These are phyloP conservation scores for Massariosphaeria phaeospora DNA, from an alignment of 495 filamentous ascomycete genomes.

Conservation along the genomic window DNA sequence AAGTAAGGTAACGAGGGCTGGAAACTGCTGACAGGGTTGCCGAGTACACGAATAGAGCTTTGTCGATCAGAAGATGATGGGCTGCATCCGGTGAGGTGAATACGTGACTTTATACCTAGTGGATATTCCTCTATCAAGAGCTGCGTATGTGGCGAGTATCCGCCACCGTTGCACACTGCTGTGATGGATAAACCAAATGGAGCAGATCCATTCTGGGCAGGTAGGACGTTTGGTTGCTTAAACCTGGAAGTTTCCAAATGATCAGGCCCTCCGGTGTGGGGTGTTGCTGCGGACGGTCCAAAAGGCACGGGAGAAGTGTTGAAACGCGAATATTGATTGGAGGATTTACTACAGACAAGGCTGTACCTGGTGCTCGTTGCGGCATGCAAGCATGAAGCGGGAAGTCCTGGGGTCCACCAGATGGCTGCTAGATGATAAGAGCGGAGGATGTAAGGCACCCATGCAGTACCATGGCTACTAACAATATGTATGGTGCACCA, in stretches of 20 bases:
- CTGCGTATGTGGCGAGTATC: too few species aligned
- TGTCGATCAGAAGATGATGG: constrained; percentile 22
- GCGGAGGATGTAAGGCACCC: constrained; percentile 5
- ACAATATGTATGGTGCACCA: constrained; percentile 28
- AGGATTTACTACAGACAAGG: constrained; percentile 3
- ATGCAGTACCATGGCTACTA: constrained; percentile 5
- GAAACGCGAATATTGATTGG: constrained; percentile 4
- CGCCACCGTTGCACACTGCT: too few species aligned
- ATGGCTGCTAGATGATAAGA: constrained; percentile 19
- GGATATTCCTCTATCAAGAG: not conserved
- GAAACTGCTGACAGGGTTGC: not conserved
- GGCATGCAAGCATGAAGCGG: constrained; percentile 4
- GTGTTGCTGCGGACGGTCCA: constrained; percentile 3
- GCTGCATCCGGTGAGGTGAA: not conserved
- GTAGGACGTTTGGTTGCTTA: constrained; percentile 10
- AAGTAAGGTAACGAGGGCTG: not conserved
- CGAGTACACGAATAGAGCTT: not conserved
- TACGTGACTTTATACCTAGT: constrained; percentile 16
- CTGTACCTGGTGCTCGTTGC: not conserved
- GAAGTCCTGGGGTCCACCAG: constrained; percentile 2
- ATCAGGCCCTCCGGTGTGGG: constrained; percentile 14
- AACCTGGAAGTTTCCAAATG: constrained; percentile 22
- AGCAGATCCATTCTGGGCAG: constrained; percentile 27
- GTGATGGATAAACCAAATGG: constrained; percentile 12
- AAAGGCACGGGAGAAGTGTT: not conserved